Base-by-base conservation (phyloP, 805 yeast species). In the Myxozyma mucilagina region DNA sequence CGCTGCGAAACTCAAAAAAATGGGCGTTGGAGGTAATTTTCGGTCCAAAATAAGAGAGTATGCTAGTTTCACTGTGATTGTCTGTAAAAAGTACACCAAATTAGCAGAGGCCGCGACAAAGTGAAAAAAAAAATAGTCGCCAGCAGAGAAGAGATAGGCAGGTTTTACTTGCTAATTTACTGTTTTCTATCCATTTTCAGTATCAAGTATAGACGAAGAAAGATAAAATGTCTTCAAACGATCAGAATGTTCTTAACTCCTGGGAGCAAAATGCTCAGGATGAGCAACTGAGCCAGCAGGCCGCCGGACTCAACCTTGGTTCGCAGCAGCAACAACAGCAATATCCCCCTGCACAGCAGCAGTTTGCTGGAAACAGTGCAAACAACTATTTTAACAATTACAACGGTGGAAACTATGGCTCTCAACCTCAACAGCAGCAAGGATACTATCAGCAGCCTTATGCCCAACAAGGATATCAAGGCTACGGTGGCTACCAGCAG, bases 211-310 rank as follows among this genome's bases (percentile, higher is more conserved):
- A 18, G 18, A n/a, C 20, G 34, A 31, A 8, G 43, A 34, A 18
- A 49, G 13, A 24, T n/a, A 14, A 11, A 36, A 29, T 54, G 5
- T 56, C 57, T 59, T 53, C 65, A 11, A 53, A 61, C 56, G 53
- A 56, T 20, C 60, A 57, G 54, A 56, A 60, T 42, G 61, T 50
- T 52, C 60, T 59, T 3, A 65, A 60, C 59, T 56, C 59, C 36
- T 63, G 66, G 67, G 66, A 64, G 43, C 66, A 64, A 55, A 47
- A 53, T 7, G 49, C 61, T 4, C 63, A 47, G 56, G 63, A 63
- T 32, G 67, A 64, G 43, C 53, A 57, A 47, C 59, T 62, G n/a
- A 53, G 61, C 18, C 63, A 57, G 61, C 57, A 54, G 45, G 38
- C 55, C 18, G 38, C 32, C 49, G 45, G 47, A 39, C 11, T 60